Evolutionary conservation across 2,329 filamentous ascomycete genomes (phyloP).

Genomic region (Cercospora nicotianae): DNA sequence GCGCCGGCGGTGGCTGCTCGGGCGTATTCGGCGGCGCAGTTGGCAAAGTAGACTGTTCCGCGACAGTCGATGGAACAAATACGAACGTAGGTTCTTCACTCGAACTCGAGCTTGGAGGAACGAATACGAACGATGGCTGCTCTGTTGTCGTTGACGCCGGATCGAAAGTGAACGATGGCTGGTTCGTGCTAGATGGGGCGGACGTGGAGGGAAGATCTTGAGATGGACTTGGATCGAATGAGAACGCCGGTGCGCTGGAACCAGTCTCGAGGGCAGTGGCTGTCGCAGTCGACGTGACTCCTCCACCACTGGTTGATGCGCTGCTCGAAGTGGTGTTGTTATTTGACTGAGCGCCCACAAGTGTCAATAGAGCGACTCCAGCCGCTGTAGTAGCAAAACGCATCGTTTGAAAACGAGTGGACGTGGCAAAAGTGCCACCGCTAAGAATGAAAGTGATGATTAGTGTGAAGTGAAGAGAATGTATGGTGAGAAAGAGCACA

Average conservation of each 20-base stretch:
- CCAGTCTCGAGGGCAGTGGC: neutral
- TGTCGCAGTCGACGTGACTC: neutral
- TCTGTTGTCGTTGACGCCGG: neutral
- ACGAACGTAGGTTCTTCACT: neutral
- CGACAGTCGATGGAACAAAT: neutral
- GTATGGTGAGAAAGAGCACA: neutral
- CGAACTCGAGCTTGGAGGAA: neutral
- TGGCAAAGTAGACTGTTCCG: neutral
- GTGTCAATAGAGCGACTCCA: constrained; percentile 1
- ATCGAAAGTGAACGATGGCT: neutral
- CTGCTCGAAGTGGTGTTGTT: neutral
- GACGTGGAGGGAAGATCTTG: neutral
- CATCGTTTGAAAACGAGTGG: constrained; percentile 22
- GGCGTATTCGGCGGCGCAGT: neutral
- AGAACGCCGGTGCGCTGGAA: neutral
- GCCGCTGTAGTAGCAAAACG: neutral
- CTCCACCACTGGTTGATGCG: neutral
- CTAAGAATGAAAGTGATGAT: neutral
- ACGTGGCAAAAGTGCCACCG: constrained; percentile 23
- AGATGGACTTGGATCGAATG: neutral
- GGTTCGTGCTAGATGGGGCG: constrained; percentile 1
- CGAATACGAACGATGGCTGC: constrained; percentile 2
- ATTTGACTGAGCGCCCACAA: constrained; percentile 14
- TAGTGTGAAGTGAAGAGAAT: neutral
- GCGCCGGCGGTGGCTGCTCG: neutral